Evolutionary conservation across 2,329 filamentous ascomycete species (phyloP).

Genomic region (Didymella segeticola): DNA sequence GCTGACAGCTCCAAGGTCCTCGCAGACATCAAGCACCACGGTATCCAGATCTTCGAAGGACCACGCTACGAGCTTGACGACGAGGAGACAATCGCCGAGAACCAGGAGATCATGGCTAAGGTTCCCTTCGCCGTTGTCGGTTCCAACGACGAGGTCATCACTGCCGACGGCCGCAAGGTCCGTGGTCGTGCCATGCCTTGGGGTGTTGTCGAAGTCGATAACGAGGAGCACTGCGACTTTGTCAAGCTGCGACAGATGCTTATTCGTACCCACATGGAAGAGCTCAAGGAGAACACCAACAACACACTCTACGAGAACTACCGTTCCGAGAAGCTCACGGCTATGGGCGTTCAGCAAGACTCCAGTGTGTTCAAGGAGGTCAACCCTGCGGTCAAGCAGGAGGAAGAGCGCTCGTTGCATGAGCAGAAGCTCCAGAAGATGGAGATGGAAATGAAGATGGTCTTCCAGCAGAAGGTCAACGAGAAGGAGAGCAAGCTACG

Average conservation of each 20-base stretch:
- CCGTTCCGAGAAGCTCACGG: slow-evolving; percentile 97
- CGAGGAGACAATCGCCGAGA: slow-evolving; percentile 99
- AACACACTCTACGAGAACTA: slow-evolving; percentile 99
- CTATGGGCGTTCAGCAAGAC: slow-evolving; percentile 98
- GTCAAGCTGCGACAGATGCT: slow-evolving; percentile 99
- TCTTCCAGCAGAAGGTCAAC: slow-evolving; percentile 99
- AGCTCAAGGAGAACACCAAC: slow-evolving; percentile 99
- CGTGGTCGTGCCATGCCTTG: slow-evolving; percentile 96
- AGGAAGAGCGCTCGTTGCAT: slow-evolving; percentile 96
- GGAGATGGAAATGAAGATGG: slow-evolving; percentile 99
- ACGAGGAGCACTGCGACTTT: slow-evolving; percentile 99
- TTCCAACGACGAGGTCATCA: slow-evolving; percentile 92
- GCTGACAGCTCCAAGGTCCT: slow-evolving; percentile 72
- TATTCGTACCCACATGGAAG: slow-evolving; percentile 99
- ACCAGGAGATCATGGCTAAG: slow-evolving; percentile 99
- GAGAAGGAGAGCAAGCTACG: slow-evolving; percentile 99
- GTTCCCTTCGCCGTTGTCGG: slow-evolving; percentile 98
- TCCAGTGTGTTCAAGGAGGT: slow-evolving; percentile 99
- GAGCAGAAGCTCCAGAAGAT: slow-evolving; percentile 99
- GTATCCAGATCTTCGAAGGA: slow-evolving; percentile 98
- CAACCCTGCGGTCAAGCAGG: slow-evolving; percentile 99
- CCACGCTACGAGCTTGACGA: slow-evolving; percentile 98
- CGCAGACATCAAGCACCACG: slow-evolving; percentile 94
- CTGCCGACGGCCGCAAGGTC: slow-evolving; percentile 90
- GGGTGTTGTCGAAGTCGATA: slow-evolving; percentile 99